Conservation (phyloP, 2,329 filamentous ascomycete species). For the Ambrosiella cleistominuta region DNA sequence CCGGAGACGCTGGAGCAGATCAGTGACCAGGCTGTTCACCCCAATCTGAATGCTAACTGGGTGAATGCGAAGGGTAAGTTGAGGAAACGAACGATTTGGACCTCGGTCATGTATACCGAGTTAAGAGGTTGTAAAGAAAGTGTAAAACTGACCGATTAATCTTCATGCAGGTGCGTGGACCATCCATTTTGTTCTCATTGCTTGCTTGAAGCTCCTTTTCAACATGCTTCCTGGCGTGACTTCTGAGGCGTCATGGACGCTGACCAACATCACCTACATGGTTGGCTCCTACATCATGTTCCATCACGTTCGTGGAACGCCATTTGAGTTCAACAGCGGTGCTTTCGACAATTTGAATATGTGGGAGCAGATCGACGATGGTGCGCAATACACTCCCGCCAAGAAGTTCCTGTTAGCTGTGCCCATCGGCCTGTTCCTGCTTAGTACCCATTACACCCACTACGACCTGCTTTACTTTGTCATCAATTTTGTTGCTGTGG, state of each 20-base stretch:
- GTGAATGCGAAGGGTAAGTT: constrained; percentile 85
- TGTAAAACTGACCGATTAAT: background rate
- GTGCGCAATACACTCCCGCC: constrained; percentile 92
- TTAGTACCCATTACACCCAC: constrained; percentile 98
- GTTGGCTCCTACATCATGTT: constrained; percentile 99
- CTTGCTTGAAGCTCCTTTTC: constrained; percentile 85
- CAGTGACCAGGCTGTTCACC: constrained; percentile 84
- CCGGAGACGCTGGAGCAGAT: constrained; percentile 93
- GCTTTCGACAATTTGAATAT: constrained; percentile 99
- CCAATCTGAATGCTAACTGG: constrained; percentile 96
- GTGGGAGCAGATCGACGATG: constrained; percentile 99
- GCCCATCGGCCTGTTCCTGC: constrained; percentile 80
- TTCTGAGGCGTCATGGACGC: constrained; percentile 95
- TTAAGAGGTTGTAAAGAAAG: background rate
- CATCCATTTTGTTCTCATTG: constrained; percentile 87
- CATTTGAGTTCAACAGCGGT: constrained; percentile 96
- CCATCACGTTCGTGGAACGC: constrained; percentile 92
- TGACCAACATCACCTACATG: constrained; percentile 99
- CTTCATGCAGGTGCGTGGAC: constrained; percentile 68
- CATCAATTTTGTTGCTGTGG: constrained; percentile 85
- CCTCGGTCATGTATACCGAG: too few species aligned
- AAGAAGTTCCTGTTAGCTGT: constrained; percentile 97
- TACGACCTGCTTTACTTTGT: constrained; percentile 95
- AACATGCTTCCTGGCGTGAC: constrained; percentile 92
- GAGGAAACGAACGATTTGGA: too few species aligned